These are phyloP conservation scores for Caloboletus firmus DNA, from an alignment of 1,284 basidiomycete genomes.

Conservation along the genomic window DNA sequence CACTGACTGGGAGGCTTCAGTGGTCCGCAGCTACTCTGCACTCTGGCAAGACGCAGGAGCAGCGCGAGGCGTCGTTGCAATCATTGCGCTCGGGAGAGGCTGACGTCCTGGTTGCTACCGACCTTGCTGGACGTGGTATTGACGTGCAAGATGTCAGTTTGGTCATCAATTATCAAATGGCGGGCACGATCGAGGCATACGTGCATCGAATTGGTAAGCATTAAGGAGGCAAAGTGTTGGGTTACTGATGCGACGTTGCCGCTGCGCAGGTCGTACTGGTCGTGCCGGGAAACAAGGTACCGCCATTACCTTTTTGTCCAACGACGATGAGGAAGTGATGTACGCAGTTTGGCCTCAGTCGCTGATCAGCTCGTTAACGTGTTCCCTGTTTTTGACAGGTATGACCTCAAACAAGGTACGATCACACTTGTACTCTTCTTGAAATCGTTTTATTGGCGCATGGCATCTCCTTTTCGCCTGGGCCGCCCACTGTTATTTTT, in stretches of 20 bases:
- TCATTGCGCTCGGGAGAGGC: conserved; percentile 82
- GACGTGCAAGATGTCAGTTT: conserved; percentile 96
- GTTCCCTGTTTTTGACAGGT: conserved; percentile 47
- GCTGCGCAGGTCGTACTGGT: conserved; percentile 81
- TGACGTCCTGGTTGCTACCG: conserved; percentile 91
- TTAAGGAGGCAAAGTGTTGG: conserved; percentile 6
- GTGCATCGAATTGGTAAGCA: conserved; percentile 90
- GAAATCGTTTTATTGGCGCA: background rate
- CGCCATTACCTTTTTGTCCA: conserved; percentile 93
- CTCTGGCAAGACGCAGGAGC: conserved; percentile 96
- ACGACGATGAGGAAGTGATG: conserved; percentile 97
- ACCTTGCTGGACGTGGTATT: conserved; percentile 97
- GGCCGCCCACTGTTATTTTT: too few species aligned
- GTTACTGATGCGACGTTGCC: conserved; percentile 6
- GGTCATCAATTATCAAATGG: conserved; percentile 98
- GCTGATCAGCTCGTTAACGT: conserved; percentile 16
- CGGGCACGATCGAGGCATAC: conserved; percentile 93
- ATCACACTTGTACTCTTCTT: conserved; percentile 18
- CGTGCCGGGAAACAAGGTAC: conserved; percentile 94
- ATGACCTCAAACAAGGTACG: conserved; percentile 85
- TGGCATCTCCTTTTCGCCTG: background rate
- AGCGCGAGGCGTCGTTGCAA: conserved; percentile 90
- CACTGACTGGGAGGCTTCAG: conserved; percentile 39
- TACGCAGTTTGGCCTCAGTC: conserved; percentile 46
- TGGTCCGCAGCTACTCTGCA: conserved; percentile 90